phyloP scores from a whole-genome alignment of 2,329 filamentous ascomycete species.

The Penicillium thymicola region DNA sequence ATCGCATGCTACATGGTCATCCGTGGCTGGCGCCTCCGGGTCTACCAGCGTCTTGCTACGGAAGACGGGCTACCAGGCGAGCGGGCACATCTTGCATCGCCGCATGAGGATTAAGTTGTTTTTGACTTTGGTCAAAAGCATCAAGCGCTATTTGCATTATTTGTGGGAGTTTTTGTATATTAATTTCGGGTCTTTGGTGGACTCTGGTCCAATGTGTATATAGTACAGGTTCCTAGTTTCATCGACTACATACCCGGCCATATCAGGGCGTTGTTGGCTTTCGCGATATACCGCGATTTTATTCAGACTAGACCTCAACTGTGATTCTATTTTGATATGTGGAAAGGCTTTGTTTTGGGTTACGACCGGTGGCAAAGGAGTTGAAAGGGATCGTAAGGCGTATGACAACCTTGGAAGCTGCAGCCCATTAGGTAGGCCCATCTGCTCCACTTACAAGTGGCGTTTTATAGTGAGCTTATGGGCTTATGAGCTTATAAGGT shows the following conservation, averaged over 20 bases:
- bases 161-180: constrained; percentile 10
- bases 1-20: constrained; percentile 18
- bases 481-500: too few relatives aligned
- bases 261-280: background rate
- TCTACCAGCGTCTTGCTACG: constrained; percentile 18
- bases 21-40: constrained; percentile 24
- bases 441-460: background rate
- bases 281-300: background rate
- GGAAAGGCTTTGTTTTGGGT: background rate
- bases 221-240: background rate
- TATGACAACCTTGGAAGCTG: background rate
- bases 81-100: constrained; percentile 10
- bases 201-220: constrained; percentile 6
- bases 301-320: background rate
- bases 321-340: background rate
- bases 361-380: background rate
- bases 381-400: background rate
- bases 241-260: background rate
- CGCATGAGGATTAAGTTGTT: constrained; percentile 11
- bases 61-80: constrained; percentile 15
- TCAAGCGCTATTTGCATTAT: constrained; percentile 3
- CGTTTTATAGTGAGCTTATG: background rate
- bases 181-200: background rate
- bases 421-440: background rate
- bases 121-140: background rate